phyloP scores from a whole-genome alignment of 345 rosid genomes.

The Xanthoceras sorbifolium region DNA sequence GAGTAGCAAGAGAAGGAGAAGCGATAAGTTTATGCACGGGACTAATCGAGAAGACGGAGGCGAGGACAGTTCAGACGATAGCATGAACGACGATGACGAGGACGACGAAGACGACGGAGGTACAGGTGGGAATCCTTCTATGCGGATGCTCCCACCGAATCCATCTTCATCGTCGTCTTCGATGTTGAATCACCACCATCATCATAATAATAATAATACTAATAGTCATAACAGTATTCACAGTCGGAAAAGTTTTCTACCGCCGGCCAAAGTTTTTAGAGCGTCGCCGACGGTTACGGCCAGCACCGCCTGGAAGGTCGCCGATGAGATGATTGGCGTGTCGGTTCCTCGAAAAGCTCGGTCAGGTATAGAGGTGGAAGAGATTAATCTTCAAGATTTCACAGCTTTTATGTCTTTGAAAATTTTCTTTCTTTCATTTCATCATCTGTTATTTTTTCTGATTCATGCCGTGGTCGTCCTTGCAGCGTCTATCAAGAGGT shows the following conservation, averaged over 20 bases:
- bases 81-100: constrained; percentile 90
- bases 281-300: constrained; percentile 48
- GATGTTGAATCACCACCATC: constrained; percentile 40
- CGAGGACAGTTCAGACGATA: constrained; percentile 89
- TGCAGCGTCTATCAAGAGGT: constrained; percentile 87
- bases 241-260: constrained; percentile 65
- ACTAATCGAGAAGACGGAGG: constrained; percentile 68
- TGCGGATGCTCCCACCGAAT: constrained; percentile 76
- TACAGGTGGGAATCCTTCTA: constrained; percentile 43
- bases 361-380: constrained; percentile 98
- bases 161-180: constrained; percentile 55
- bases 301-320: constrained; percentile 61
- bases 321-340: constrained; percentile 97
- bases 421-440: background rate
- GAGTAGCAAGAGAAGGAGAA: constrained; percentile 77
- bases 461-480: background rate
- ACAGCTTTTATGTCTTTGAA: constrained; percentile 6
- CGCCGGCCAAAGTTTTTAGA: constrained; percentile 61
- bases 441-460: background rate
- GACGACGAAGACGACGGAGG: constrained; percentile 71
- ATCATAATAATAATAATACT: constrained; percentile 18
- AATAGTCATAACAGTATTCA: constrained; percentile 36
- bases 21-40: constrained; percentile 74
- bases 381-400: constrained; percentile 24
- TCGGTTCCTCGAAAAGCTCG: constrained; percentile 99